These are phyloP conservation scores for Verticillium longisporum DNA, from an alignment of 2,329 filamentous ascomycete genomes.

Conservation along the genomic window DNA sequence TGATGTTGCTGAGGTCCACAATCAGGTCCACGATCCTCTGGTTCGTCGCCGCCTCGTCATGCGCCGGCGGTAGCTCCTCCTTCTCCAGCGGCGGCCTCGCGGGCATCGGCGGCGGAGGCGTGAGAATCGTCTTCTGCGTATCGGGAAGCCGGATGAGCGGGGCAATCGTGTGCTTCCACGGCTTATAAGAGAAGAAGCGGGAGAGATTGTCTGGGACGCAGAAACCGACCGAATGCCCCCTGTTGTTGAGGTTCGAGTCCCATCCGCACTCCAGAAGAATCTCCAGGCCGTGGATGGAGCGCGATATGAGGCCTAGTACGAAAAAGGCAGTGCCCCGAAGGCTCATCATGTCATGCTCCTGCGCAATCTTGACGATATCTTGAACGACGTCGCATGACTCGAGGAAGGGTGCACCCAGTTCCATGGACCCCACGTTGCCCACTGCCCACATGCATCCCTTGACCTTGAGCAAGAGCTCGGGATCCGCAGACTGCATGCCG, in stretches of 20 bases:
- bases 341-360: slow-evolving; percentile 82
- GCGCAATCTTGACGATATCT: slow-evolving; percentile 81
- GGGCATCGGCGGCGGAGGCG: slow-evolving; percentile 33
- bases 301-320: slow-evolving; percentile 84
- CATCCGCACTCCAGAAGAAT: slow-evolving; percentile 86
- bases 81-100: slow-evolving; percentile 36
- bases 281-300: slow-evolving; percentile 85
- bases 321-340: slow-evolving; percentile 95
- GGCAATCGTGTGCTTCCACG: slow-evolving; percentile 47
- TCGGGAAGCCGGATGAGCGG: slow-evolving; percentile 39
- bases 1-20: slow-evolving; percentile 85
- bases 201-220: slow-evolving; percentile 76
- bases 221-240: slow-evolving; percentile 78
- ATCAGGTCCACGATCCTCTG: slow-evolving; percentile 81
- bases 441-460: slow-evolving; percentile 98
- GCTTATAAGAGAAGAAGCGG: slow-evolving; percentile 67
- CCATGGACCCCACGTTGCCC: slow-evolving; percentile 97
- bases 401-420: slow-evolving; percentile 88
- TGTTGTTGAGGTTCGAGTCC: slow-evolving; percentile 81
- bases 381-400: slow-evolving; percentile 85
- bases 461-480: slow-evolving; percentile 82
- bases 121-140: slow-evolving; percentile 45
- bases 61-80: slow-evolving; percentile 32
- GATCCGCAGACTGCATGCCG: slow-evolving; percentile 76
- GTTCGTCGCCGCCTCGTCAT: slow-evolving; percentile 57